Percentiles rank a stretch among this genome's conserved stretches.
Evolutionary conservation across 208 protist species (phyloP).

Genomic region (Acanthamoeba divionensis): DNA sequence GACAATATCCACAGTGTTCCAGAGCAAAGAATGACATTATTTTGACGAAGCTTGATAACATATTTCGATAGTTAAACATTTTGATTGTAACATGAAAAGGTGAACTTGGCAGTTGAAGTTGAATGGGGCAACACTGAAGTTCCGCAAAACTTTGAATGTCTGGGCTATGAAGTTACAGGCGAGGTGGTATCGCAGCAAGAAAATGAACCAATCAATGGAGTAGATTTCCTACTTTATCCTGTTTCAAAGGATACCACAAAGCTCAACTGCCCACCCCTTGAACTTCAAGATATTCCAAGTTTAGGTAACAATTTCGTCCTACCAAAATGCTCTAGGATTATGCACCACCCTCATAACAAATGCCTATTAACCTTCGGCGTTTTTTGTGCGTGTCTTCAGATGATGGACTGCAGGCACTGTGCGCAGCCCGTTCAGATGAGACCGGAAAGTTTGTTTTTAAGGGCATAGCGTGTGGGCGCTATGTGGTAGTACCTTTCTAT

Average conservation of each 20-base stretch:
- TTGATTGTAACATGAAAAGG: too few species aligned
- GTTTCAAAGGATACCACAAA: background rate
- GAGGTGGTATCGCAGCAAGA: background rate
- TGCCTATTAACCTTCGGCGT: too few species aligned
- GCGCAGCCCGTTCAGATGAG: conserved; percentile 22
- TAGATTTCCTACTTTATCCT: conserved; percentile 46
- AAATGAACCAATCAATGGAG: conserved; percentile 15
- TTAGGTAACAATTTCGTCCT: too few species aligned
- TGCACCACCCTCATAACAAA: background rate
- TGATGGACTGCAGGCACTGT: background rate
- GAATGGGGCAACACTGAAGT: conserved; percentile 52
- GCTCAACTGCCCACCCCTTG: too few species aligned
- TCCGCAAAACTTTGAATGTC: background rate
- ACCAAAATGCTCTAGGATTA: background rate
- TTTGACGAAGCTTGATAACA: too few species aligned
- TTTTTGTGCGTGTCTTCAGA: background rate
- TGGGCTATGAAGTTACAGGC: conserved; percentile 22
- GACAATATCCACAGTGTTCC: background rate
- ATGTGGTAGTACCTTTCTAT: conserved; percentile 48
- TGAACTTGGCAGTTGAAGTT: background rate
- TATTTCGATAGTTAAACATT: too few species aligned
- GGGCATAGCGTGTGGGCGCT: conserved; percentile 36
- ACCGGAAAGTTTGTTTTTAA: conserved; percentile 42
- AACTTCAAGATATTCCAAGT: too few species aligned
- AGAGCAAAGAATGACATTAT: too few species aligned